phyloP scores from a whole-genome alignment of 805 yeast species.

The Metschnikowia proteae region DNA sequence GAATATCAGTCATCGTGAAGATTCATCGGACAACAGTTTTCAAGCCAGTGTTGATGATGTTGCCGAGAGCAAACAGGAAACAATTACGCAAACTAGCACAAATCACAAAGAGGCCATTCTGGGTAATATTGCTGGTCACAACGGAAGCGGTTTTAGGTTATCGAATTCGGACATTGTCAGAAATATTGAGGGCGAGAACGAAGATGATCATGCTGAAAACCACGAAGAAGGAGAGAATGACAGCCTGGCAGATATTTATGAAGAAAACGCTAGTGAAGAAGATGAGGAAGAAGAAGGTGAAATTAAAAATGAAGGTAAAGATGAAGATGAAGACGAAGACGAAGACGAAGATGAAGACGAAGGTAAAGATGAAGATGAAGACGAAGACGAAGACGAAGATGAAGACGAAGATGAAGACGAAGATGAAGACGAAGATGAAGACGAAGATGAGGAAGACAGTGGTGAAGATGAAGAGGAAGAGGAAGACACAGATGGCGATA shows the following conservation, averaged over 20 bases:
- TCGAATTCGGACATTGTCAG: background rate
- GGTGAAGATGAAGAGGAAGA: conserved; percentile 6
- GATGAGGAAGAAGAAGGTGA: conserved; percentile 15
- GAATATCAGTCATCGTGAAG: background rate
- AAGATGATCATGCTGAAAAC: background rate
- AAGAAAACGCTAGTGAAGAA: conserved; percentile 10
- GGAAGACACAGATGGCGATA: background rate
- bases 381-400: conserved; percentile 12
- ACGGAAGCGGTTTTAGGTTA: background rate
- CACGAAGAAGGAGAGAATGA: conserved; percentile 3
- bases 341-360: conserved; percentile 16
- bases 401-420: conserved; percentile 12
- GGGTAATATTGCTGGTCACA: background rate
- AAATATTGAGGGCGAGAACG: background rate
- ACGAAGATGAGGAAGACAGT: conserved; percentile 17
- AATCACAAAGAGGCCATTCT: background rate
- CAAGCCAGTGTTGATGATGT: background rate
- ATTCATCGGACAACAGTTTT: background rate
- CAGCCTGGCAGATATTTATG: background rate
- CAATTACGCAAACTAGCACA: background rate
- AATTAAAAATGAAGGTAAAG: conserved; percentile 4
- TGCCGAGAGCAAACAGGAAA: background rate
- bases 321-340: conserved; percentile 13
- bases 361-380: conserved; percentile 13
- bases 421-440: conserved; percentile 12